Evolutionary conservation across 768 basidiomycete species (phyloP).

Genomic region (Tubosaeta sp.): DNA sequence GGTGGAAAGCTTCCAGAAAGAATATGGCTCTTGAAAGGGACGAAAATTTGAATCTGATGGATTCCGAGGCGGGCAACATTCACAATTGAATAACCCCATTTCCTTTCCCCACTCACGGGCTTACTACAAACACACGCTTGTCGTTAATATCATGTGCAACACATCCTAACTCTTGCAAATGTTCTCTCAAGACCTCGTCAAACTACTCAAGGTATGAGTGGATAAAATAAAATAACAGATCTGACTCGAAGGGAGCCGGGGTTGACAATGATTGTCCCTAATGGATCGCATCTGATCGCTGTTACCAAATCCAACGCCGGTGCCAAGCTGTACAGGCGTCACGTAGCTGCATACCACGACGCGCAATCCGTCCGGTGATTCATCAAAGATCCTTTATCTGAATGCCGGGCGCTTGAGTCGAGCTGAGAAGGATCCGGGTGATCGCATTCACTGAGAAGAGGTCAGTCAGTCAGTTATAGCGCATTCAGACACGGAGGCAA

Average conservation of each 20-base stretch:
- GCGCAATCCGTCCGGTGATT: neutral
- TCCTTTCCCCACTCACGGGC: neutral
- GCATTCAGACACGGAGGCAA: neutral
- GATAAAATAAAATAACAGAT: neutral
- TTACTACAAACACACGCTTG: neutral
- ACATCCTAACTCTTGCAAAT: neutral
- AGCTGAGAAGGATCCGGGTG: slow-evolving; percentile 78
- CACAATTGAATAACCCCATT: slow-evolving; percentile 4
- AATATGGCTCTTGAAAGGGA: slow-evolving; percentile 3
- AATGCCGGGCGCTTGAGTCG: slow-evolving; percentile 86
- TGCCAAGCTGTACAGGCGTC: slow-evolving; percentile 23
- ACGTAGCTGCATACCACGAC: slow-evolving; percentile 1
- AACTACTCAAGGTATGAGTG: neutral
- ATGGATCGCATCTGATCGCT: slow-evolving; percentile 19
- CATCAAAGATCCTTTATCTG: slow-evolving; percentile 71
- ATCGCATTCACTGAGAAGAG: slow-evolving; percentile 60
- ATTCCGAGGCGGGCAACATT: slow-evolving; percentile 6
- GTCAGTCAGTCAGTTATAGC: slow-evolving; percentile 11
- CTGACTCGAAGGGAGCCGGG: neutral
- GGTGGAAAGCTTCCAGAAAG: slow-evolving; percentile 24
- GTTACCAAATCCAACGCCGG: slow-evolving; percentile 16
- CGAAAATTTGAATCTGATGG: slow-evolving; percentile 4
- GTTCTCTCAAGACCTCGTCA: neutral
- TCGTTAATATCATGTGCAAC: neutral
- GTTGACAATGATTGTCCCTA: neutral